Percentiles rank a stretch among this genome's conserved stretches.
phyloP scores from a whole-genome alignment of 2,329 filamentous ascomycete genomes.

The Paramyrothecium sp. region DNA sequence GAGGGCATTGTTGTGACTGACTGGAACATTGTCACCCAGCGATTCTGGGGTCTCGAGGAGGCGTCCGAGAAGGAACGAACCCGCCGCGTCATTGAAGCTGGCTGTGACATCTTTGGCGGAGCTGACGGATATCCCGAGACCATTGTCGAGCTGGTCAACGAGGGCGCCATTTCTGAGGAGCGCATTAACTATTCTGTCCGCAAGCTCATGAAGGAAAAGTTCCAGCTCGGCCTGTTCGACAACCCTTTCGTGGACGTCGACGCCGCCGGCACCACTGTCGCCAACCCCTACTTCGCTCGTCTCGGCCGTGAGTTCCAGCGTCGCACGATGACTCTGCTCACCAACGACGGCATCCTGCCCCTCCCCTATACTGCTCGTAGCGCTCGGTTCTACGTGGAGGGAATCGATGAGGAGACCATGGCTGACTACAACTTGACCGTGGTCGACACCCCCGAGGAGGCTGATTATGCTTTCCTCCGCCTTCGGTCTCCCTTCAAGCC shows the following conservation, averaged over 20 bases:
- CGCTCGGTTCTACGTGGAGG: constrained; percentile 20
- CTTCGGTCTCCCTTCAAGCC: constrained; percentile 34
- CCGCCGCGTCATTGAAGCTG: constrained; percentile 44
- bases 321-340: constrained; percentile 17
- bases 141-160: constrained; percentile 42
- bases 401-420: constrained; percentile 11
- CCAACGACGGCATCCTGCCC: constrained; percentile 20
- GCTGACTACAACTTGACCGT: constrained; percentile 23
- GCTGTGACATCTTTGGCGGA: constrained; percentile 49
- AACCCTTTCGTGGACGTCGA: constrained; percentile 46
- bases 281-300: constrained; percentile 38
- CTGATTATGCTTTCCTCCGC: constrained; percentile 39
- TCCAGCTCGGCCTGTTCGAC: constrained; percentile 48
- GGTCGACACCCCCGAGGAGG: constrained; percentile 33
- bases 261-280: constrained; percentile 37
- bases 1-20: constrained; percentile 47
- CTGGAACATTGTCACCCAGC: constrained; percentile 47
- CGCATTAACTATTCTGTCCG: constrained; percentile 44
- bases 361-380: constrained; percentile 7
- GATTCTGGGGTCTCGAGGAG: constrained; percentile 47
- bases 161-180: constrained; percentile 37
- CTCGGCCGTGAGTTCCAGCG: constrained; percentile 15
- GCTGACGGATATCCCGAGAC: constrained; percentile 43
- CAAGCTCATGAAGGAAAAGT: constrained; percentile 46
- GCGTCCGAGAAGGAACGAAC: constrained; percentile 40